These are phyloP conservation scores for Xylariomycetidae sp. DNA, from an alignment of 2,329 filamentous ascomycete species.

Conservation along the genomic window DNA sequence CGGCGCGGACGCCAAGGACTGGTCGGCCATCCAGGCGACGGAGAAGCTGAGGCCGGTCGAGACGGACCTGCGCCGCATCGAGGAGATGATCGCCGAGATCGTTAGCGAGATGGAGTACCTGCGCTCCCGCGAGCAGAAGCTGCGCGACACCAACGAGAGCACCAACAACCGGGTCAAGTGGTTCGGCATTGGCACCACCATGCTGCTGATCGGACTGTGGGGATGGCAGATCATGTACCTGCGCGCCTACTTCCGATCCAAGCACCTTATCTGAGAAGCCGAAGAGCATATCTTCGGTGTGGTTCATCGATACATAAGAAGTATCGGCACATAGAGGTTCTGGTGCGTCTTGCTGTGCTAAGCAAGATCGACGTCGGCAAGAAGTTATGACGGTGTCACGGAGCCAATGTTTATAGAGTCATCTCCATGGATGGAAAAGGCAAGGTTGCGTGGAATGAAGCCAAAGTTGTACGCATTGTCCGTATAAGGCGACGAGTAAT, in stretches of 20 bases:
- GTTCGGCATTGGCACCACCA: constrained; percentile 93
- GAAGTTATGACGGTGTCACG: too few relatives aligned
- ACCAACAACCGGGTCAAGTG: constrained; percentile 98
- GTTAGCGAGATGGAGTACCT: constrained; percentile 97
- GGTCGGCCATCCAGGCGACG: constrained; percentile 89
- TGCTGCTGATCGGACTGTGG: constrained; percentile 81
- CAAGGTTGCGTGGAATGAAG: too few relatives aligned
- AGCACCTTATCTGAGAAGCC: constrained; percentile 26
- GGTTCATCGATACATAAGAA: too few relatives aligned
- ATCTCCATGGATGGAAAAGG: too few relatives aligned
- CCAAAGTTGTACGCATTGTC: constrained; percentile 25
- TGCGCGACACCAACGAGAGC: constrained; percentile 98
- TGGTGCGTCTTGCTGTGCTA: too few relatives aligned
- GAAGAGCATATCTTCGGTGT: neutral
- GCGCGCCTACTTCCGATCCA: constrained; percentile 86
- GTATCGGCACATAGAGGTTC: too few relatives aligned
- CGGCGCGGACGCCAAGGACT: constrained; percentile 95
- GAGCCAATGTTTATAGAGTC: too few relatives aligned
- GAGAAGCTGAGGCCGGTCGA: constrained; percentile 98
- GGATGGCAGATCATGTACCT: constrained; percentile 98
- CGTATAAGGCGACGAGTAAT: constrained; percentile 21
- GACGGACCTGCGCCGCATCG: constrained; percentile 85
- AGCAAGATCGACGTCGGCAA: too few relatives aligned
- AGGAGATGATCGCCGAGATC: constrained; percentile 84
- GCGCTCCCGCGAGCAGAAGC: constrained; percentile 80